Percentiles rank a stretch among this genome's conserved stretches.
phyloP scores from a whole-genome alignment of 2,329 filamentous ascomycete species.

The Trichoderma afroharzianum region DNA sequence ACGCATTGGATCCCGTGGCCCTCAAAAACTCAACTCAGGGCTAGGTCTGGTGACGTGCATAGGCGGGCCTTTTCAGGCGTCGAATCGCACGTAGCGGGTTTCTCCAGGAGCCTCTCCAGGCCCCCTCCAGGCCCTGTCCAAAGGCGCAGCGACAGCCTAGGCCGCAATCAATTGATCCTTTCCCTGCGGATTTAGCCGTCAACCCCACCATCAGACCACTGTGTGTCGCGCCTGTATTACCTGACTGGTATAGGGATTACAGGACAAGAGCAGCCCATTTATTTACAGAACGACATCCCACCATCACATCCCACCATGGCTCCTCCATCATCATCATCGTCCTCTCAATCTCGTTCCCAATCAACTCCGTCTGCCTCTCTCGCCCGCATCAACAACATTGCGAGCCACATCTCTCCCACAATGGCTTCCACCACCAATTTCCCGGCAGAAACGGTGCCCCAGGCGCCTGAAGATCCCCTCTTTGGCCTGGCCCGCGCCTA shows the following conservation, averaged over 20 bases:
- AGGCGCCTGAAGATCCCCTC: constrained; percentile 90
- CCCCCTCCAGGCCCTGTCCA: background rate
- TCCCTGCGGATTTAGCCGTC: constrained; percentile 10
- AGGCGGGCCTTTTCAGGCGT: background rate
- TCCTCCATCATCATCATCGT: constrained; percentile 25
- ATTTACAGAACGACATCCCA: constrained; percentile 11
- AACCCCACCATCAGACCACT: constrained; percentile 17
- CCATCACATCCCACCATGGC: constrained; percentile 25
- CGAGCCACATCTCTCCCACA: constrained; percentile 65
- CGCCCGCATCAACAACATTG: constrained; percentile 58
- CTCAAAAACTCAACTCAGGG: background rate
- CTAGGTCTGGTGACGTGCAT: constrained; percentile 11
- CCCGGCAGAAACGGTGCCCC: constrained; percentile 71
- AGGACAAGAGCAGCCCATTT: background rate
- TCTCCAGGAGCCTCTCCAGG: background rate
- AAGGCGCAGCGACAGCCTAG: background rate
- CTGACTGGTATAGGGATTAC: background rate
- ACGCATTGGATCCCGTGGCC: background rate
- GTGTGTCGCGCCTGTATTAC: background rate
- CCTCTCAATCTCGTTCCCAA: constrained; percentile 11
- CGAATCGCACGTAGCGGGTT: background rate
- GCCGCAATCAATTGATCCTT: background rate
- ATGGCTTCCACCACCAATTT: constrained; percentile 60
- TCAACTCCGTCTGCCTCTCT: constrained; percentile 43
- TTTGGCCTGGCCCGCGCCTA: constrained; percentile 91